Evolutionary conservation across 306 rosid species (phyloP).

Genomic region (Boehmeria nivea): DNA sequence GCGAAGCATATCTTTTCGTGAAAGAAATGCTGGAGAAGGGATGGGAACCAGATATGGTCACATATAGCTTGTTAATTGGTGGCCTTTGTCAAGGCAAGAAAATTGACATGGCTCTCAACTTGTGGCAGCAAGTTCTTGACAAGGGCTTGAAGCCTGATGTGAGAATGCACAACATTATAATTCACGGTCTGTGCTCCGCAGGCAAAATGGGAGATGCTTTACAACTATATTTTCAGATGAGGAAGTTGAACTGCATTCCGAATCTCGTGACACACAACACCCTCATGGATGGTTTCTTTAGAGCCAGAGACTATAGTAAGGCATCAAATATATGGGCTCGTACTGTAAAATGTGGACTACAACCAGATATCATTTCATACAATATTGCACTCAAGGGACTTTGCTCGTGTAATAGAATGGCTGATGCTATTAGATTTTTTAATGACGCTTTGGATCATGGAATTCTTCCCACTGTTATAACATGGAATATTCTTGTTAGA

Average conservation of each 20-base stretch:
- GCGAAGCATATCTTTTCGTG: conserved; percentile 53
- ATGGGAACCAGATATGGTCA: conserved; percentile 69
- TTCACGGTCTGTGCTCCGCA: conserved; percentile 76
- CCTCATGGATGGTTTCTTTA: conserved; percentile 81
- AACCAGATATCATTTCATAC: conserved; percentile 79
- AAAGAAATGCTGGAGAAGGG: conserved; percentile 73
- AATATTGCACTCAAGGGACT: conserved; percentile 80
- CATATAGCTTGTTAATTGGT: conserved; percentile 64
- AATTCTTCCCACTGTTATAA: conserved; percentile 64
- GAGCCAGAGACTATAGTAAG: conserved; percentile 50
- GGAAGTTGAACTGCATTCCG: conserved; percentile 39
- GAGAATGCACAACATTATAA: conserved; percentile 63
- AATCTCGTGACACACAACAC: conserved; percentile 84
- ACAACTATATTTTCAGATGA: conserved; percentile 59
- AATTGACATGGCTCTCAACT: conserved; percentile 46
- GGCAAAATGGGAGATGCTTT: conserved; percentile 59
- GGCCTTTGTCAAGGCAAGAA: conserved; percentile 64
- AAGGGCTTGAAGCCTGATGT: conserved; percentile 59
- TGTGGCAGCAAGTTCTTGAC: conserved; percentile 60
- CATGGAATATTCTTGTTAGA: conserved; percentile 87
- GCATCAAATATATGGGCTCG: conserved; percentile 62
- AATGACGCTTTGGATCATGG: conserved; percentile 65
- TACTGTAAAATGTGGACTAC: conserved; percentile 44
- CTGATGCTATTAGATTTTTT: conserved; percentile 55
- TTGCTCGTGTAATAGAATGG: conserved; percentile 60